Conservation (phyloP, 306 rosid genomes). For the Mimosa bimucronata region DNA sequence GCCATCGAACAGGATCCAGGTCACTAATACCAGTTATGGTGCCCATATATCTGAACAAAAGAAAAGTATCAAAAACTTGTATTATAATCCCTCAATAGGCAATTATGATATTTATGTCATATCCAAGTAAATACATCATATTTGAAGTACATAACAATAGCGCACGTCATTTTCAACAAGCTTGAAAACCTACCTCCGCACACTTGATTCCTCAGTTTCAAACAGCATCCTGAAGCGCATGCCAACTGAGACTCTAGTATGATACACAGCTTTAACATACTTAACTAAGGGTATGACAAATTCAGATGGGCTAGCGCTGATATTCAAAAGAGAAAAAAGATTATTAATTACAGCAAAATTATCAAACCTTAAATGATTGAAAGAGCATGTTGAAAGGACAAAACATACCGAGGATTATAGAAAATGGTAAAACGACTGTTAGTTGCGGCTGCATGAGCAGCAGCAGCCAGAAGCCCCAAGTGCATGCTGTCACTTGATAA, state of each 20-base stretch:
- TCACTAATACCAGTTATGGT: constrained; percentile 95
- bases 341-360: constrained; percentile 30
- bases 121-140: constrained; percentile 19
- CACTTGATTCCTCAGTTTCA: constrained; percentile 99
- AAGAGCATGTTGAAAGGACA: neutral
- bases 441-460: constrained; percentile 99
- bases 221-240: constrained; percentile 99
- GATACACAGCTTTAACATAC: constrained; percentile 94
- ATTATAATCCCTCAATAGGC: constrained; percentile 10
- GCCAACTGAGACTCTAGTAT: constrained; percentile 94
- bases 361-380: neutral
- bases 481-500: constrained; percentile 99
- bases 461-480: constrained; percentile 99
- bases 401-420: constrained; percentile 85
- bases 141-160: neutral
- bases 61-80: neutral
- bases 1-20: constrained; percentile 86
- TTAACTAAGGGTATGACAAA: constrained; percentile 88
- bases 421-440: constrained; percentile 95
- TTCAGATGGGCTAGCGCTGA: constrained; percentile 96
- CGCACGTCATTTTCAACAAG: neutral
- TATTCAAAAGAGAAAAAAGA: constrained; percentile 22
- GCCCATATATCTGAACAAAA: constrained; percentile 70
- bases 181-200: constrained; percentile 67
- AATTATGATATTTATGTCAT: neutral